Conservation (phyloP, 2,329 filamentous ascomycete genomes). For the Xylogone sp. region DNA sequence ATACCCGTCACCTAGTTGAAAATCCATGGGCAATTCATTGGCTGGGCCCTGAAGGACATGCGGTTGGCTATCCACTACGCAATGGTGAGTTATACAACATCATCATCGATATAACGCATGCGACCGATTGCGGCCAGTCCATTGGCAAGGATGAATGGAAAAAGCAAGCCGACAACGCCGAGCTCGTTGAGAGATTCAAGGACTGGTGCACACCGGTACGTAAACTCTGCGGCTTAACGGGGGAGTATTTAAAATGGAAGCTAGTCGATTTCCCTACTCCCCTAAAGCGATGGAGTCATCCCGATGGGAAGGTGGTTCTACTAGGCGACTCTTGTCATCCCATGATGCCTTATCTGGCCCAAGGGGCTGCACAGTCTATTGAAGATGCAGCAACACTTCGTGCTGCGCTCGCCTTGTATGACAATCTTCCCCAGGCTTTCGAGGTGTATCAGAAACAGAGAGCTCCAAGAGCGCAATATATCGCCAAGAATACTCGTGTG, state of each 20-base stretch:
- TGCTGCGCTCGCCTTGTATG: background rate
- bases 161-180: background rate
- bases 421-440: background rate
- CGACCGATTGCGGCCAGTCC: background rate
- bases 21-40: conserved; percentile 29
- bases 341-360: conserved; percentile 59
- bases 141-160: conserved; percentile 6
- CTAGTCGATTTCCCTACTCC: background rate
- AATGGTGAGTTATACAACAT: conserved; percentile 31
- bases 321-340: conserved; percentile 60
- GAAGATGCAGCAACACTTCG: conserved; percentile 44
- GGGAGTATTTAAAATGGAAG: conserved; percentile 2
- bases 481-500: background rate
- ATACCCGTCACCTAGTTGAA: conserved; percentile 23
- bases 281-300: background rate
- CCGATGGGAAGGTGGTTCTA: conserved; percentile 4
- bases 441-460: background rate
- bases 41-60: conserved; percentile 30
- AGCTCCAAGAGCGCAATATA: background rate
- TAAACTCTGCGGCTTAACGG: conserved; percentile 1
- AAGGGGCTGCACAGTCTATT: conserved; percentile 62
- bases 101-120: conserved; percentile 26
- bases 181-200: background rate
- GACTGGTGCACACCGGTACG: background rate
- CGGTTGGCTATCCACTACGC: conserved; percentile 30